These are phyloP conservation scores for Talaromyces sp. DNA, from an alignment of 2,329 filamentous ascomycete species.

Conservation along the genomic window DNA sequence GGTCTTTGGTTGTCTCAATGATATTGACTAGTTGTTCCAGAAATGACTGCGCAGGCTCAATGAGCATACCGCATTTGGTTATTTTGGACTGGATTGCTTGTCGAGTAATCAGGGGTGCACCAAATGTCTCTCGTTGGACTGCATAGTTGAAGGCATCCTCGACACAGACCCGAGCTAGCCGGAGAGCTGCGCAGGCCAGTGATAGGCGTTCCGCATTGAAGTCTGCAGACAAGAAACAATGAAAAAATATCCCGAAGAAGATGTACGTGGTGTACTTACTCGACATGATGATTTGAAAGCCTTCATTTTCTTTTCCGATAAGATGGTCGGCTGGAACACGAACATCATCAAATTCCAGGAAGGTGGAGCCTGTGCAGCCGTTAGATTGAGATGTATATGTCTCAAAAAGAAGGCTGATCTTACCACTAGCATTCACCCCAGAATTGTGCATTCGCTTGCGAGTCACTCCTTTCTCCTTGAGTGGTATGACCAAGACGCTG, in stretches of 20 bases:
- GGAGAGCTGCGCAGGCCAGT: conserved; percentile 59
- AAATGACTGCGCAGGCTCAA: conserved; percentile 60
- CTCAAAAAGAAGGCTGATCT: conserved; percentile 4
- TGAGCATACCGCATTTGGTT: conserved; percentile 53
- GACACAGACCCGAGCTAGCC: conserved; percentile 58
- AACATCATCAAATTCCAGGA: conserved; percentile 69
- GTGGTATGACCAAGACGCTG: conserved; percentile 55
- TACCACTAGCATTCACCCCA: conserved; percentile 61
- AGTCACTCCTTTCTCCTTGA: conserved; percentile 47
- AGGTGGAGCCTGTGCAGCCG: conserved; percentile 43
- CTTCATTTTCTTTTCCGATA: conserved; percentile 63
- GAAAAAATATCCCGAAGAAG: neutral
- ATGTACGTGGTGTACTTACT: conserved; percentile 33
- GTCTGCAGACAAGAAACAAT: conserved; percentile 33
- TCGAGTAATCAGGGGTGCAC: conserved; percentile 52
- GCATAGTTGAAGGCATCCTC: conserved; percentile 58
- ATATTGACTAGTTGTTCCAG: conserved; percentile 58
- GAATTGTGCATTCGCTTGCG: conserved; percentile 53
- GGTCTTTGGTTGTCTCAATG: conserved; percentile 41
- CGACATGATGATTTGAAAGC: conserved; percentile 69
- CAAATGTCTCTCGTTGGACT: conserved; percentile 60
- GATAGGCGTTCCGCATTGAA: conserved; percentile 71
- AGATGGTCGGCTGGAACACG: conserved; percentile 64
- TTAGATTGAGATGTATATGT: neutral
- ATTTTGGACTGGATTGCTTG: conserved; percentile 58